A percentile compares a stretch with the other conserved stretches of the same genome.
These are phyloP conservation scores for Aspergillus affinis DNA, from an alignment of 495 filamentous ascomycete species.

Conservation along the genomic window DNA sequence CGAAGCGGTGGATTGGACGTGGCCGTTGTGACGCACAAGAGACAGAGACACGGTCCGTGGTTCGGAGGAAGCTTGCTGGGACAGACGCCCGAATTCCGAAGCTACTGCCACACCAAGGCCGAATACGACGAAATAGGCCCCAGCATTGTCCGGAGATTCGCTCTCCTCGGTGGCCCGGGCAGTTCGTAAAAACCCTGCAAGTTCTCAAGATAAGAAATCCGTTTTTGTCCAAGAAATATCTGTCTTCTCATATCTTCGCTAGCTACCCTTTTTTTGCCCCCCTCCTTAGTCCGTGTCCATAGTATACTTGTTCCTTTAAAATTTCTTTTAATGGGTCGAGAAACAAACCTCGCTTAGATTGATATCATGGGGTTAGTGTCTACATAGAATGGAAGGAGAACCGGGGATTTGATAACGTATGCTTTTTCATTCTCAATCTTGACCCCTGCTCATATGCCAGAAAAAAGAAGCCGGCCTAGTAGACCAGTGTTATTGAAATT, in stretches of 20 bases:
- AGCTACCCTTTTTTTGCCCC: conserved; percentile 16
- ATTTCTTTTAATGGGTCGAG: background rate
- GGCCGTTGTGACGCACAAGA: conserved; percentile 92
- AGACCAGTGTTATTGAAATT: no score
- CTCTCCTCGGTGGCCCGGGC: conserved; percentile 89
- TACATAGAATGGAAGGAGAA: background rate
- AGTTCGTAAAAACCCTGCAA: conserved; percentile 39
- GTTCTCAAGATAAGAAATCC: conserved; percentile 15
- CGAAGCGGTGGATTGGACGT: conserved; percentile 86
- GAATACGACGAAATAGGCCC: conserved; percentile 94
- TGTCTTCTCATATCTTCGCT: conserved; percentile 26
- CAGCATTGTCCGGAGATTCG: conserved; percentile 93
- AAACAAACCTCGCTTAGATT: background rate
- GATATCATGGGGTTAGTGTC: background rate
- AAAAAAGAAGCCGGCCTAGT: no score
- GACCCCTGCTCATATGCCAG: no score
- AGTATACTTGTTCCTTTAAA: background rate
- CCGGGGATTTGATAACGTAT: background rate
- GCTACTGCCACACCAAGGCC: conserved; percentile 98
- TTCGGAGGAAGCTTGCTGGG: conserved; percentile 95
- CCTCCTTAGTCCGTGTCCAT: conserved; percentile 1
- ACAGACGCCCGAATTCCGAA: conserved; percentile 97
- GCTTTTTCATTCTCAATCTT: background rate
- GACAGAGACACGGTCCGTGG: conserved; percentile 96
- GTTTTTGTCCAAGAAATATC: conserved; percentile 20